Conservation (phyloP, 768 basidiomycete genomes). For the Xanthoconium stramineum region DNA sequence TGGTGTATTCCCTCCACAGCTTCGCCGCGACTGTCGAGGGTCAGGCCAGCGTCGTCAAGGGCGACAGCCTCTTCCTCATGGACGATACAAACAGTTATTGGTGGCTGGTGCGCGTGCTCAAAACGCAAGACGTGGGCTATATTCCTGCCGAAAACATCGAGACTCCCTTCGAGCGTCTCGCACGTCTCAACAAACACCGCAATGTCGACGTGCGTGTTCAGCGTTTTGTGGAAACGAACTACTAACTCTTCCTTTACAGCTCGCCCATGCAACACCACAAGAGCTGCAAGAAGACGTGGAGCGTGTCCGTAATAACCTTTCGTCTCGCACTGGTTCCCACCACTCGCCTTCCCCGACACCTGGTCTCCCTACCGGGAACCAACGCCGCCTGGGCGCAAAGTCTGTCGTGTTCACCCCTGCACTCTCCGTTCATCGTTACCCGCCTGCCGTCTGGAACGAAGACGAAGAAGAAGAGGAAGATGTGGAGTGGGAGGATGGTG, state of each 20-base stretch:
- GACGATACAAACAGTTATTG: conserved; percentile 99
- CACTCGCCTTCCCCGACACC: conserved; percentile 47
- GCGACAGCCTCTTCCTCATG: conserved; percentile 93
- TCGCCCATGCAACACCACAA: conserved; percentile 34
- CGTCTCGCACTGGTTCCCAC: conserved; percentile 46
- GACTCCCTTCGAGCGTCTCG: conserved; percentile 94
- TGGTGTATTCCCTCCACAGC: conserved; percentile 91
- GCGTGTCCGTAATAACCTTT: conserved; percentile 49
- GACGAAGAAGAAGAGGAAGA: conserved; percentile 62
- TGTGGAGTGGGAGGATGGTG: conserved; percentile 58
- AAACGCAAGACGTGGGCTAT: conserved; percentile 98
- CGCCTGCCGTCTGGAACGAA: conserved; percentile 80
- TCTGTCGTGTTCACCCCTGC: conserved; percentile 72
- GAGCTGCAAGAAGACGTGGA: conserved; percentile 62
- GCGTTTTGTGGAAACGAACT: neutral
- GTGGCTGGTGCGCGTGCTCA: conserved; percentile 99
- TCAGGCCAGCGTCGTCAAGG: conserved; percentile 98
- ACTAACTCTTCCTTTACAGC: conserved; percentile 14
- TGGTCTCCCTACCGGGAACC: conserved; percentile 32
- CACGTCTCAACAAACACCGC: conserved; percentile 92
- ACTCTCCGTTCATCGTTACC: conserved; percentile 68
- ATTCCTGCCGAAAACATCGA: conserved; percentile 99
- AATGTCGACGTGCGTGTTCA: conserved; percentile 82
- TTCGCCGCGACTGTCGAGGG: conserved; percentile 98
- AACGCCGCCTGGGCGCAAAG: conserved; percentile 31